Conservation (phyloP, 371 early-diverging fungal genomes). For the Apophysomyces trapeziformis region DNA sequence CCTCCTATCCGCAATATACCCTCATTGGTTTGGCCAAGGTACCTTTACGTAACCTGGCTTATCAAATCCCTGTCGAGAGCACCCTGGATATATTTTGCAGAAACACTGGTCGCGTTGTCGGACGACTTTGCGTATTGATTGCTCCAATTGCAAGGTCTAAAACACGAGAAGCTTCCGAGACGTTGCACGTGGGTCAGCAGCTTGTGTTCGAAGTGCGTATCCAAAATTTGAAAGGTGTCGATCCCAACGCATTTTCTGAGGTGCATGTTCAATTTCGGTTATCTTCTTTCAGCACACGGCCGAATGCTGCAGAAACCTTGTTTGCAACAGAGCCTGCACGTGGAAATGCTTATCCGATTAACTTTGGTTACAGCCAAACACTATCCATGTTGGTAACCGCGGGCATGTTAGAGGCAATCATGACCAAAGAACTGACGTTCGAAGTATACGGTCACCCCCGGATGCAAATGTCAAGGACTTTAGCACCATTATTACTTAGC, state of each 20-base stretch:
- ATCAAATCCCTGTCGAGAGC: slow-evolving; percentile 57
- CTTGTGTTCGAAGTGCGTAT: slow-evolving; percentile 76
- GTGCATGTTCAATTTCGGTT: slow-evolving; percentile 81
- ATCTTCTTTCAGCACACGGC: slow-evolving; percentile 52
- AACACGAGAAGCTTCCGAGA: slow-evolving; percentile 8
- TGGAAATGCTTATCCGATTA: slow-evolving; percentile 37
- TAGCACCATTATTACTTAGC: not conserved
- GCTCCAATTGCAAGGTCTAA: slow-evolving; percentile 48
- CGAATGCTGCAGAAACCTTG: slow-evolving; percentile 51
- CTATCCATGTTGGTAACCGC: slow-evolving; percentile 52
- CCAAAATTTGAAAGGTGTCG: slow-evolving; percentile 63
- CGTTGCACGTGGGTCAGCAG: slow-evolving; percentile 50
- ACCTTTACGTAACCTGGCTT: slow-evolving; percentile 52
- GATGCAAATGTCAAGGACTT: not conserved
- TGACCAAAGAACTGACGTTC: slow-evolving; percentile 45
- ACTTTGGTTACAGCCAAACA: slow-evolving; percentile 68
- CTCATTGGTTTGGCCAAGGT: slow-evolving; percentile 64
- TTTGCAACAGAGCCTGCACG: slow-evolving; percentile 73
- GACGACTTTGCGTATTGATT: slow-evolving; percentile 49
- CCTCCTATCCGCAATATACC: slow-evolving; percentile 52
- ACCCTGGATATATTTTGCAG: slow-evolving; percentile 63
- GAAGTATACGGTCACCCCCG: slow-evolving; percentile 68
- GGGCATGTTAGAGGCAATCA: slow-evolving; percentile 52
- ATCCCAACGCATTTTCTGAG: slow-evolving; percentile 66
- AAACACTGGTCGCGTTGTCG: slow-evolving; percentile 56